Evolutionary conservation across 768 basidiomycete genomes (phyloP).

Genomic region (Rhizopogon rudus): DNA sequence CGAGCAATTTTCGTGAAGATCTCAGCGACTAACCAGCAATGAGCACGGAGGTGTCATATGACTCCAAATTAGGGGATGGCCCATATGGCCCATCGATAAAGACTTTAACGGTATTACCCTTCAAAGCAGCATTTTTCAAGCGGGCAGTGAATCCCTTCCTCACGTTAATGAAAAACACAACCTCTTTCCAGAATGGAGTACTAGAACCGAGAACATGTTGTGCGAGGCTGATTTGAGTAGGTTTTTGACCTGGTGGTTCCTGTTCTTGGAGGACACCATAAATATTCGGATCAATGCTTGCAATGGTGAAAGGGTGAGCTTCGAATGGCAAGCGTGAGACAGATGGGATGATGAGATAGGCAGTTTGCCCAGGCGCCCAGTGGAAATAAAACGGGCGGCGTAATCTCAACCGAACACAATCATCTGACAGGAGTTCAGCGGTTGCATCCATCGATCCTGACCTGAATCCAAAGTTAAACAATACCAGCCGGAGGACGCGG

Average conservation of each 20-base stretch:
- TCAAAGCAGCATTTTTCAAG: conserved; percentile 29
- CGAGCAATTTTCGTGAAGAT: neutral
- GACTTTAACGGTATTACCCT: conserved; percentile 32
- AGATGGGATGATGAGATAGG: conserved; percentile 42
- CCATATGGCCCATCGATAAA: conserved; percentile 59
- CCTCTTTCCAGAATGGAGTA: conserved; percentile 24
- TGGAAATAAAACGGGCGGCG: conserved; percentile 39
- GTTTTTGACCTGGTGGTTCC: neutral
- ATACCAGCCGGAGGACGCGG: conserved; percentile 33
- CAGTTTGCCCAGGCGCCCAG: conserved; percentile 49
- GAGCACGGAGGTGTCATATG: conserved; percentile 40
- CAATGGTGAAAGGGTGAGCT: conserved; percentile 56
- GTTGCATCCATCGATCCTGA: conserved; percentile 22
- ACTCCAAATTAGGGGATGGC: conserved; percentile 29
- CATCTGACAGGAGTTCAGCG: conserved; percentile 35
- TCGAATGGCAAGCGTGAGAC: conserved; percentile 41
- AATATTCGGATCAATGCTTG: conserved; percentile 27
- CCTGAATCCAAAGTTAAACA: conserved; percentile 31
- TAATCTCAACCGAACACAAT: conserved; percentile 41
- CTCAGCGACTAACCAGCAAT: conserved; percentile 35
- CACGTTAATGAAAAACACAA: conserved; percentile 48
- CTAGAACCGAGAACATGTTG: conserved; percentile 2
- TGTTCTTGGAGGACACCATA: neutral
- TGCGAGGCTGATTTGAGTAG: neutral
- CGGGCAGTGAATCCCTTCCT: conserved; percentile 52